Evolutionary conservation across 805 yeast species (phyloP).

Genomic region (Wickerhamiella sergipiensis): DNA sequence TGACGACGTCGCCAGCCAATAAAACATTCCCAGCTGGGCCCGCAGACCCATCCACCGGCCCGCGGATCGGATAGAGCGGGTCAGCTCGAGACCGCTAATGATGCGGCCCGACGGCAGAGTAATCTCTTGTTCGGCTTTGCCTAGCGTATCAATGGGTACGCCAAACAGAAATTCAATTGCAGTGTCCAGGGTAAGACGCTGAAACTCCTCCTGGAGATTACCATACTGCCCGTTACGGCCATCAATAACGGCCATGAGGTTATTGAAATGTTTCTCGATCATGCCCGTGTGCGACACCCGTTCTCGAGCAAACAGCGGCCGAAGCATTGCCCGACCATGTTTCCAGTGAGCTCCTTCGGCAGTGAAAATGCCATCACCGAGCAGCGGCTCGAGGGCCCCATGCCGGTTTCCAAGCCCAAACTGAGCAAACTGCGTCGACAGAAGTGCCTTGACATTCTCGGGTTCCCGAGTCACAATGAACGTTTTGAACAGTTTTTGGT

Average conservation of each 20-base stretch:
- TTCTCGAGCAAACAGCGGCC: constrained; percentile 25
- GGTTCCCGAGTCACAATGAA: constrained; percentile 17
- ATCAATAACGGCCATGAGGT: constrained; percentile 5
- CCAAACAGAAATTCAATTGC: constrained; percentile 26
- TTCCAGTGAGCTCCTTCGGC: constrained; percentile 25
- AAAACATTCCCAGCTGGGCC: constrained; percentile 12
- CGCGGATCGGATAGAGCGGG: constrained; percentile 14
- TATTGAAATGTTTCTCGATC: constrained; percentile 19
- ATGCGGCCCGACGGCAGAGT: not conserved
- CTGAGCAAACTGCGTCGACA: constrained; percentile 22
- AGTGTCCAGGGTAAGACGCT: constrained; percentile 22
- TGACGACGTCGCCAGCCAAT: constrained; percentile 12
- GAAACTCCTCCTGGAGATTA: constrained; percentile 9
- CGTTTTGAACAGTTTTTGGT: not conserved
- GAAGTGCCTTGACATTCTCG: constrained; percentile 18
- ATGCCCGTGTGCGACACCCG: constrained; percentile 21
- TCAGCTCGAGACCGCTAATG: constrained; percentile 5
- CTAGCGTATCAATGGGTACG: constrained; percentile 15
- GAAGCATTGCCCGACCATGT: constrained; percentile 26
- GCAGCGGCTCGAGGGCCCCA: constrained; percentile 17
- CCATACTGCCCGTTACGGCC: not conserved
- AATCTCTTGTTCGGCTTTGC: constrained; percentile 4
- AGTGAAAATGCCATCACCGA: constrained; percentile 28
- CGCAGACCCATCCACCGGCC: constrained; percentile 12
- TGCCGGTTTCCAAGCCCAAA: constrained; percentile 21